These are phyloP conservation scores for Penicillium sp. DNA, from an alignment of 2,329 filamentous ascomycete species.

Conservation along the genomic window DNA sequence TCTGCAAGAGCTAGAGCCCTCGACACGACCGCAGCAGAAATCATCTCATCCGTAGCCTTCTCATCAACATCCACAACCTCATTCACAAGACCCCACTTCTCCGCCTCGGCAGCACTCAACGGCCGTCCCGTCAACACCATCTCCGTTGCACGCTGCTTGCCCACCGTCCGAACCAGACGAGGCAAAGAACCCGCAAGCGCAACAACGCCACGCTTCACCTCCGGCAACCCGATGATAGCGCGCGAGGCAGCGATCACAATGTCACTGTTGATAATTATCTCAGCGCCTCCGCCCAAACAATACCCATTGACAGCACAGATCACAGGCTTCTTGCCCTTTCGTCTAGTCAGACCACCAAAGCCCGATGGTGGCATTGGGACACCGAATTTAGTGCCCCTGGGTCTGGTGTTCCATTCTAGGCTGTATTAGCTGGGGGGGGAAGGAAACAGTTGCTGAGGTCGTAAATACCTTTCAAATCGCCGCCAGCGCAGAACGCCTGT, in stretches of 20 bases:
- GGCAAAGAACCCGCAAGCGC: slow-evolving; percentile 70
- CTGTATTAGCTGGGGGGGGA: background rate
- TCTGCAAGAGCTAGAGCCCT: slow-evolving; percentile 60
- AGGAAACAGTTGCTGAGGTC: too few relatives aligned
- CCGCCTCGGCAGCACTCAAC: slow-evolving; percentile 60
- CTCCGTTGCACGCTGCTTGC: slow-evolving; percentile 67
- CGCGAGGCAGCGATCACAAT: slow-evolving; percentile 58
- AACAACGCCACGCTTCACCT: slow-evolving; percentile 68
- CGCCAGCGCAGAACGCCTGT: slow-evolving; percentile 46
- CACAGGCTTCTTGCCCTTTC: slow-evolving; percentile 62
- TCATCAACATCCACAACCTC: slow-evolving; percentile 16
- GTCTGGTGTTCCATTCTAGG: slow-evolving; percentile 35
- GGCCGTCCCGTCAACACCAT: slow-evolving; percentile 66
- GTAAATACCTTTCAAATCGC: slow-evolving; percentile 43
- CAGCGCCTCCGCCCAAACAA: slow-evolving; percentile 72
- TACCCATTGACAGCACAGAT: slow-evolving; percentile 74
- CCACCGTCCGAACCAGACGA: slow-evolving; percentile 63
- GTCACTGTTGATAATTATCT: slow-evolving; percentile 72
- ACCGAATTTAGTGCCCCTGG: slow-evolving; percentile 13
- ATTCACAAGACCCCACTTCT: slow-evolving; percentile 69
- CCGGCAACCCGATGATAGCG: slow-evolving; percentile 67
- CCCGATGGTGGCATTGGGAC: slow-evolving; percentile 32
- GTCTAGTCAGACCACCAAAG: slow-evolving; percentile 46
- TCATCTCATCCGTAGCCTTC: slow-evolving; percentile 17
- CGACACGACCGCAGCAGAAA: slow-evolving; percentile 22